Evolutionary conservation across 129 eudicot species (phyloP).

Genomic region (Dittrichia graveolens): DNA sequence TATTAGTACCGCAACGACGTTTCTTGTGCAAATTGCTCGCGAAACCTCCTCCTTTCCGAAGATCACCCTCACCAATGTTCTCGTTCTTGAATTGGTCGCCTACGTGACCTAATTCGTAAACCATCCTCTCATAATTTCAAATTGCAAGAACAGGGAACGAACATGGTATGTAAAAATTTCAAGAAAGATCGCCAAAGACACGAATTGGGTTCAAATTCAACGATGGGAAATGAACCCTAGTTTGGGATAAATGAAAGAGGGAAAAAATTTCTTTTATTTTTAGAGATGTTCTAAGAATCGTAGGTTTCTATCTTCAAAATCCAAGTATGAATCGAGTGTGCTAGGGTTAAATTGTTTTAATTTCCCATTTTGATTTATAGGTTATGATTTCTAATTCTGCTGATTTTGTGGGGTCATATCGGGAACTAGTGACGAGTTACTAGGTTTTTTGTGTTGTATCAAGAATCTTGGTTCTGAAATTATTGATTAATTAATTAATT

Average conservation of each 20-base stretch:
- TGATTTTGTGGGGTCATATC: conserved; percentile 41
- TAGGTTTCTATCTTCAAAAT: conserved; percentile 25
- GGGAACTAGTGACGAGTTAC: conserved; percentile 20
- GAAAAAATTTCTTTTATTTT: conserved; percentile 18
- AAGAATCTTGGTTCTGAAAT: conserved; percentile 10
- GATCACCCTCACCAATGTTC: conserved; percentile 27
- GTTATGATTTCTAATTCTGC: conserved; percentile 26
- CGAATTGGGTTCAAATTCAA: conserved; percentile 23
- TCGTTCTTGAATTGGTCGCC: conserved; percentile 26
- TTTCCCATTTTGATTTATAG: conserved; percentile 24
- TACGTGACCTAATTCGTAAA: conserved; percentile 42
- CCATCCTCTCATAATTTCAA: conserved; percentile 44
- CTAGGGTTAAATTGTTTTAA: conserved; percentile 17
- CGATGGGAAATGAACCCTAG: conserved; percentile 33
- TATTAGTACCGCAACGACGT: conserved; percentile 29
- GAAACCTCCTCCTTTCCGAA: conserved; percentile 9
- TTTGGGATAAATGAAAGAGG: conserved; percentile 27
- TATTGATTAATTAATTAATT: conserved; percentile 13
- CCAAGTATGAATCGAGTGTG: conserved; percentile 25
- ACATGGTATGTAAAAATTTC: neutral
- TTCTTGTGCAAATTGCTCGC: conserved; percentile 25
- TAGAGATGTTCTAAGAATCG: conserved; percentile 21
- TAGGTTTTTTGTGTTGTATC: conserved; percentile 27
- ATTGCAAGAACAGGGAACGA: conserved; percentile 15
- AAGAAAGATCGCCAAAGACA: conserved; percentile 6